Base-by-base conservation (phyloP, 1,284 basidiomycete species). In the Psilocybe mexicana region DNA sequence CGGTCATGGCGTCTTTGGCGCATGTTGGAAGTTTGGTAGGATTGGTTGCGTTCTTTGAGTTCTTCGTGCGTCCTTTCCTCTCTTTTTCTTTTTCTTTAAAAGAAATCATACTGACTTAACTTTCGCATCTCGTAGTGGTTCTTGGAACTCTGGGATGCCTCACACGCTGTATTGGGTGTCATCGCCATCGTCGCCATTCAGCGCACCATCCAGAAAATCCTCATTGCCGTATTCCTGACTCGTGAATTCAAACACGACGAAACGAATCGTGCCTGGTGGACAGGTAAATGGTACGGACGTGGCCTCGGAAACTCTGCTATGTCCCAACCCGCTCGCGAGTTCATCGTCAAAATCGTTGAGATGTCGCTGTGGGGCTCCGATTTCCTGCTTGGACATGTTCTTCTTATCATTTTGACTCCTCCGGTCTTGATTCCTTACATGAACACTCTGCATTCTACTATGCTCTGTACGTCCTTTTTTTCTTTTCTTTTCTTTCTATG, bases 241-340 rank as follows among this genome's bases (percentile, higher is more conserved):
- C 88, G 95, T 72, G 95, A 98, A 76, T 94, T 90, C 81, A 97
- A 97, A 79, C 92, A 96, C 71, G 96, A 98, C 70, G 94, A 97
- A 78, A 95, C 93, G 18, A 97, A 98, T 77, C 82, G 93, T 60
- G 94, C 94, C 6, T 98, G 95, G 95, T 98, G 95, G 95, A 95
- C 94, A n/a, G 95, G 95, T 72, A 93, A 94, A 75, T 97, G 95
- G 95, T 96, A 95, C 70, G 94, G 94, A 52, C 84, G 94, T 57
- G 93, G 93, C 43, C 80, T 97, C 33, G 96, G 95, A 43, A 82
- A 81, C 26, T 90, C 92, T 48, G 94, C 93, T 43, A 88, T 95
- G 72, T 94, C 93, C 40, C 95, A 97, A 72, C 94, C 95, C 44
- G 93, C 93, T 60, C 89, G 95, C 72, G 95, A 98, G 79, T 96